Conservation (phyloP, 2,329 filamentous ascomycete genomes). For the Harringtonia lauricola region DNA sequence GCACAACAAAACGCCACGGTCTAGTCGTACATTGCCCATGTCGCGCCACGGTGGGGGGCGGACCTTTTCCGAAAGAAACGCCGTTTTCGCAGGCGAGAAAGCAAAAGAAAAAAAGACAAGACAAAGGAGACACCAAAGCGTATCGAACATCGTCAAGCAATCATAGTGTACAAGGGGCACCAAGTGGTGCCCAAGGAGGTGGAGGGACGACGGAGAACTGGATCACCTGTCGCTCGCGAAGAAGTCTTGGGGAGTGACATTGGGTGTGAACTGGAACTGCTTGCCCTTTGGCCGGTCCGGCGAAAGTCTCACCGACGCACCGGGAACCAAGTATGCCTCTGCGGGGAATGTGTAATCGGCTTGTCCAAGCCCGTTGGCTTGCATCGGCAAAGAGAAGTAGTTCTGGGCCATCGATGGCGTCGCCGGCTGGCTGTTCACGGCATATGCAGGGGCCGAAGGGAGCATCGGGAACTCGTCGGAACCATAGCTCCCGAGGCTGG, state of each 20-base stretch:
- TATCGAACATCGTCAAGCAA: conserved; percentile 1
- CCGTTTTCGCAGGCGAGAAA: background rate
- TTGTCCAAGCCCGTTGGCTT: conserved; percentile 22
- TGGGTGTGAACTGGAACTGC: conserved; percentile 34
- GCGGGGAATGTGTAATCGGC: conserved; percentile 42
- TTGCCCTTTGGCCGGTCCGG: conserved; percentile 26
- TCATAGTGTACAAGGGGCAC: no score
- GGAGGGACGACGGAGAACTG: background rate
- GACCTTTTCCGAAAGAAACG: conserved; percentile 1
- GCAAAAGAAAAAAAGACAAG: background rate
- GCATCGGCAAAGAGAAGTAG: conserved; percentile 21
- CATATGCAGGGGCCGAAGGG: conserved; percentile 30
- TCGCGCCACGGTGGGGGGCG: background rate
- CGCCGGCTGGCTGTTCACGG: conserved; percentile 35
- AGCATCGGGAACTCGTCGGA: conserved; percentile 31
- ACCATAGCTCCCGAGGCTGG: conserved; percentile 32
- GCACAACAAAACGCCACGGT: background rate
- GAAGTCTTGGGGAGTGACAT: conserved; percentile 33
- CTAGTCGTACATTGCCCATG: background rate
- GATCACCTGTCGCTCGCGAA: conserved; percentile 5
- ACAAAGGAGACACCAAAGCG: no score
- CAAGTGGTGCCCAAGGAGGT: no score
- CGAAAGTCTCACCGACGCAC: conserved; percentile 24
- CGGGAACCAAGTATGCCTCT: conserved; percentile 24
- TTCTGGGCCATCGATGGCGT: conserved; percentile 37